phyloP scores from a whole-genome alignment of 768 basidiomycete genomes.

The Rubroboletus satanas region DNA sequence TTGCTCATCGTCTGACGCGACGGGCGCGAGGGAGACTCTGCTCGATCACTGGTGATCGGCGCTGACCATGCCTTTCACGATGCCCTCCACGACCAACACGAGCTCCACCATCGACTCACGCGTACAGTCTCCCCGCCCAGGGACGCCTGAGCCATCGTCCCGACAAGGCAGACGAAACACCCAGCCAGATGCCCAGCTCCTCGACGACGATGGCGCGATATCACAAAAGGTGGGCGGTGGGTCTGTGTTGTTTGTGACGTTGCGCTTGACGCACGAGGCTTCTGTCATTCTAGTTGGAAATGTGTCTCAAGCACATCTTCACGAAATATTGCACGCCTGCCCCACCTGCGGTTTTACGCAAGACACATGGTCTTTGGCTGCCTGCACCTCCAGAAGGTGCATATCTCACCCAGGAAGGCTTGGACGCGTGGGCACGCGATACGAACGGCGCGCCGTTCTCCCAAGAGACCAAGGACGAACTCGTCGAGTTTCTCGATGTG shows the following conservation, averaged over 20 bases:
- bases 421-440: constrained; percentile 74
- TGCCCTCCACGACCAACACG: constrained; percentile 3
- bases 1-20: constrained; percentile 23
- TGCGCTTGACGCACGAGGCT: background rate
- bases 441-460: constrained; percentile 83
- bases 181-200: constrained; percentile 48
- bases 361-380: constrained; percentile 29
- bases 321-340: constrained; percentile 67
- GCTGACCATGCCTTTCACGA: constrained; percentile 14
- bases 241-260: background rate
- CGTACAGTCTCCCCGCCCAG: constrained; percentile 48
- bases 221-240: constrained; percentile 50
- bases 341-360: constrained; percentile 15
- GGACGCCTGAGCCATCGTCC: constrained; percentile 60
- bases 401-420: constrained; percentile 52
- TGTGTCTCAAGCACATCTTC: constrained; percentile 72
- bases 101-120: constrained; percentile 16
- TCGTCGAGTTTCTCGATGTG: constrained; percentile 71
- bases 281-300: constrained; percentile 49
- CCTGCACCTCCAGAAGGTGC: constrained; percentile 50
- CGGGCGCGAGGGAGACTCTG: constrained; percentile 14
- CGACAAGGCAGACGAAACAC: constrained; percentile 56
- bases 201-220: constrained; percentile 69
- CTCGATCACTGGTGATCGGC: constrained; percentile 20
- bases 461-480: constrained; percentile 72